Evolutionary conservation across 2,329 filamentous ascomycete genomes (phyloP).

Genomic region (Neocatenulostroma microsporum): DNA sequence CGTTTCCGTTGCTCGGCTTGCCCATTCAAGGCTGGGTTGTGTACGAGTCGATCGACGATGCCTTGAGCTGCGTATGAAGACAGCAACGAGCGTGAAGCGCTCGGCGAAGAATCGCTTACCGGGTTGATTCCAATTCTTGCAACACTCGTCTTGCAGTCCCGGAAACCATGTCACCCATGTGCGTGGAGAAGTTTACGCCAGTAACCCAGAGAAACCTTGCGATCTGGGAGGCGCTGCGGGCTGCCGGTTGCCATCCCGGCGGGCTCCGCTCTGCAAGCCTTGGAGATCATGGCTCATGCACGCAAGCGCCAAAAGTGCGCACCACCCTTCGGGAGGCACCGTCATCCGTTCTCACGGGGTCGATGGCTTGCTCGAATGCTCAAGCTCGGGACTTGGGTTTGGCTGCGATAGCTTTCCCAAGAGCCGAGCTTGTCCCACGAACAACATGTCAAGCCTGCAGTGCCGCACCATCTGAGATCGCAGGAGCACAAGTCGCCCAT

Average conservation of each 20-base stretch:
- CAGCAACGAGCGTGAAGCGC: too few relatives aligned
- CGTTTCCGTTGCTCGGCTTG: conserved; percentile 10
- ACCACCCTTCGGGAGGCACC: conserved; percentile 8
- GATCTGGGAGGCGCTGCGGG: conserved; percentile 7
- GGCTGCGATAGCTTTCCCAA: not conserved
- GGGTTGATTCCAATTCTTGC: not conserved
- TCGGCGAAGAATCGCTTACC: too few relatives aligned
- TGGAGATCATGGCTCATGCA: conserved; percentile 17
- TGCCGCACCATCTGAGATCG: too few relatives aligned
- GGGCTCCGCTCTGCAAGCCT: conserved; percentile 7
- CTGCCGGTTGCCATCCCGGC: conserved; percentile 4
- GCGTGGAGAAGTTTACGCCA: too few relatives aligned
- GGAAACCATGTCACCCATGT: not conserved
- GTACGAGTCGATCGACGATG: conserved; percentile 10
- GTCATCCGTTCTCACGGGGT: conserved; percentile 5
- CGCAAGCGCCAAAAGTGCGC: conserved; percentile 8
- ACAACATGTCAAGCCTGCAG: too few relatives aligned
- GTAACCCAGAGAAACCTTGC: conserved; percentile 5
- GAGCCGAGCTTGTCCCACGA: conserved; percentile 8
- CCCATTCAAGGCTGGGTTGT: conserved; percentile 4
- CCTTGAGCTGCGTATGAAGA: not conserved
- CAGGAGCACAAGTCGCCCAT: too few relatives aligned
- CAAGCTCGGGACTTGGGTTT: not conserved
- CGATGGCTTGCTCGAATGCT: conserved; percentile 11
- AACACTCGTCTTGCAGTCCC: not conserved